Base-by-base conservation (phyloP, 768 basidiomycete genomes). In the Clavulina sp. region DNA sequence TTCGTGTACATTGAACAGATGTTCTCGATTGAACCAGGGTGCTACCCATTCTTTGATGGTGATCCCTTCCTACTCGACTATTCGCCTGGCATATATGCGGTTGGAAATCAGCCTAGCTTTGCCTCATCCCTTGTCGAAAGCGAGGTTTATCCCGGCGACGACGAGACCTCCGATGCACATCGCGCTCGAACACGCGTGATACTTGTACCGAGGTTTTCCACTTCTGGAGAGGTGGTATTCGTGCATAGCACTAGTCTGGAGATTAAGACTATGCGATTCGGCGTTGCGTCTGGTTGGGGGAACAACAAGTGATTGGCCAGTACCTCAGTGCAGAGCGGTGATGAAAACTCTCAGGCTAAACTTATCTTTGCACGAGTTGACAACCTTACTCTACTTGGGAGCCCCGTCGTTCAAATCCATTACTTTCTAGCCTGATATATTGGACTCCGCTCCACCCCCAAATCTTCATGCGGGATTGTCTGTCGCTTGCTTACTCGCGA, bases 1-100 rank as follows among this genome's bases (percentile, higher is more conserved):
- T 9, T 26, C 24, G 13, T 1, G 32, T 38, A 29, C 28, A 34
- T 52, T 36, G 23, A 46, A 36, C 31, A n/a, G 21, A 23, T 18
- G 19, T 32, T 38, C 13, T 38, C 13, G 13, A 38, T 29, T 16
- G 21, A 0, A 34, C 24, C 50, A 71, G 70, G 91, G 91, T 96
- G 95, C 59, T 92, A 96, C 63, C 95, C 95, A 18, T 97, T 83
- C 68, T 76, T 83, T 48, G 71, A 76, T 28, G 68, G 70, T 18
- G 95, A 99, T 61, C 95, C 95, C 0, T 99, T 99, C 66, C 71
- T 95, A 52, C 72, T 99, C 30, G 59, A 68, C n/a, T 73, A 80
- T 61, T 81, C 87, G 5, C 95, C 95, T 16, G 78, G 95, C 61
- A 65, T 97, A 28, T 97, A 96, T 63, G 70, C 92, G 57, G 71